Base-by-base conservation (phyloP, 2,329 filamentous ascomycete genomes). In the Alternaria arbusti region DNA sequence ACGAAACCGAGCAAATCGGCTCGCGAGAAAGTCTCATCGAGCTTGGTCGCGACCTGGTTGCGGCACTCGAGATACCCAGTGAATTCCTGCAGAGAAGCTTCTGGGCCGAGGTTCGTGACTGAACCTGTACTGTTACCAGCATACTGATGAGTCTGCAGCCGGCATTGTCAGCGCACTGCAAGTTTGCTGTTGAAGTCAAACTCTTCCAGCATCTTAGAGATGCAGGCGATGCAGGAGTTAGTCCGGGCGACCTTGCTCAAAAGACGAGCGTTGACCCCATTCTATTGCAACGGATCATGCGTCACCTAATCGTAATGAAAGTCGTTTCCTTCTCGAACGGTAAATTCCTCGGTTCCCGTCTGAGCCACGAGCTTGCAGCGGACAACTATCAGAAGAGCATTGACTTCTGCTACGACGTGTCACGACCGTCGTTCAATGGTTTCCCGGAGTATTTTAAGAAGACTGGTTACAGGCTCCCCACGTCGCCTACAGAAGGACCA, bases 241-340 rank as follows among this genome's bases (percentile, higher is more conserved):
- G 49, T 23, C 50, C 69, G 1, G 57, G 63, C 4, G 70, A 69
- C 3, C 61, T 82, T 12, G 72, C 79, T 0, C 45, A 67, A 6
- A 79, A 78, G 56, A 73, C 74, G 5, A 70, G 71, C 3, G 71
- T 80, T 4, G 68, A 80, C 54, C 44, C 63, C 6, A 25, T 65
- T 13, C 61, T 81, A 11, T 68, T 73, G 6, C 54, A 74, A 68
- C 76, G 80, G 13, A 73, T 78, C 7, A 67, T 77, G n/a, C 78
- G 76, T 54, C 80, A 82, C 50, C 74, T 82, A 1, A 75, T 78
- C 6, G 78, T 80, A 3, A 82, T 80, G 76, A 74, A 82, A 49
- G 49, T 81, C 4, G 60, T 82, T 26, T 67, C 67, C 10, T 74
- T 74, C 54, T 63, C 23, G 13, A 65, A 69, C 10, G 68, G 71